phyloP scores from a whole-genome alignment of 2,329 filamentous ascomycete genomes.

The Bipolaris victoriae region DNA sequence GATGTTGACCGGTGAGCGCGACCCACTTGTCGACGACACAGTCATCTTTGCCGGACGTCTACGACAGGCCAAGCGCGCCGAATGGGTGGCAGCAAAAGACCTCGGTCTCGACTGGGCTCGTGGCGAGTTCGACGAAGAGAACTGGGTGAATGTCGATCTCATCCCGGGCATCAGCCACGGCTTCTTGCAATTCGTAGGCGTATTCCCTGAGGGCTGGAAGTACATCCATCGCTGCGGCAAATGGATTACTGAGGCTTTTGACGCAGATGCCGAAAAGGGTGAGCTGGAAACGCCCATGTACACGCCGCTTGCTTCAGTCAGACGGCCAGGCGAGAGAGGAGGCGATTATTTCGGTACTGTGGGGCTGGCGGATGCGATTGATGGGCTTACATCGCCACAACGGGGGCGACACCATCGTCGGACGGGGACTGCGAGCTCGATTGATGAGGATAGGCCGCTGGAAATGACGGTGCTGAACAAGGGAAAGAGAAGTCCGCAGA shows the following conservation, averaged over 20 bases:
- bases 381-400: conserved; percentile 51
- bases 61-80: conserved; percentile 73
- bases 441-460: conserved; percentile 79
- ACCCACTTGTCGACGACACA: conserved; percentile 94
- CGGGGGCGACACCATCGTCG: conserved; percentile 54
- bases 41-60: conserved; percentile 92
- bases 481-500: conserved; percentile 30
- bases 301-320: conserved; percentile 13
- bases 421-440: conserved; percentile 61
- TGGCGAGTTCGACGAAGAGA: conserved; percentile 70
- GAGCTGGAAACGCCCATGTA: conserved; percentile 22
- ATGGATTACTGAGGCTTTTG: conserved; percentile 84
- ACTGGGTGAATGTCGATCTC: conserved; percentile 79
- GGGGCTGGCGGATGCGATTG: conserved; percentile 82
- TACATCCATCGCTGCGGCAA: conserved; percentile 77
- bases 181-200: conserved; percentile 86
- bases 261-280: conserved; percentile 45
- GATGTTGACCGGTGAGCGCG: conserved; percentile 91
- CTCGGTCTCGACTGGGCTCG: conserved; percentile 59
- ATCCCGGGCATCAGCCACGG: conserved; percentile 92
- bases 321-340: conserved; percentile 46
- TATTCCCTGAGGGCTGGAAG: conserved; percentile 90
- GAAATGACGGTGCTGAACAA: conserved; percentile 68
- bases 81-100: conserved; percentile 62
- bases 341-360: conserved; percentile 74